Base-by-base conservation (phyloP, 1,139 yeast species). In the Pichia sp. region DNA sequence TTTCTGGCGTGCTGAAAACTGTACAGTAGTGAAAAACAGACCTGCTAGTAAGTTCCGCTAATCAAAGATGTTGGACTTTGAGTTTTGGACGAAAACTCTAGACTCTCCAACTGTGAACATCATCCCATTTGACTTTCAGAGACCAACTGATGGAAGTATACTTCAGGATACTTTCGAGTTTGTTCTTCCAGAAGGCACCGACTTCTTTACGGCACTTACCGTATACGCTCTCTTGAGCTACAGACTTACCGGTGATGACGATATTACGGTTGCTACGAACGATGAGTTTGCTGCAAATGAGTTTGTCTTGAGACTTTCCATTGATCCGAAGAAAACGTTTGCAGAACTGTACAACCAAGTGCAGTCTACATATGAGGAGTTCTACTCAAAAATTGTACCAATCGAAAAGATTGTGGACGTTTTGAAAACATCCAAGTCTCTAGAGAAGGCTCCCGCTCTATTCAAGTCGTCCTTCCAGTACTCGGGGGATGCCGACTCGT, bases 171-270 rank as follows among this genome's bases (percentile, higher is more conserved):
- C 75, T 34, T 70, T 77, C 61, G 65, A 76, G 8, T 74, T 79
- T 53, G 61, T 71, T 10, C 61, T 82, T 11, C 75, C 76, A 29
- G 53, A 54, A 29, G 53, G 55, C 19, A 54, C 67, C 1, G 68
- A 69, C 46, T 87, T 85, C 67, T 68, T 77, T 34, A 70, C 79
- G 23, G 83, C 85, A 0, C 76, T 90, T 56, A 75, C 96, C n/a
- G 81, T 81, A 1, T 88, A 85, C 73, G 82, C 86, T 32, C 81
- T 86, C 1, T 75, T 93, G 55, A 77, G 89, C 43, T 85, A 80
- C 70, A 79, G 98, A 67, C 75, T 89, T 54, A 87, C 97, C 5
- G 98, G 97, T 32, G 98, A 93, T 67, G 97, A 90, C 61, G 98
- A 93, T 65, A 84, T 93, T 53, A 85, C 87, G n/a, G 73, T 93